Base-by-base conservation (phyloP, 2,329 filamentous ascomycete genomes). In the Penicillium sp. region DNA sequence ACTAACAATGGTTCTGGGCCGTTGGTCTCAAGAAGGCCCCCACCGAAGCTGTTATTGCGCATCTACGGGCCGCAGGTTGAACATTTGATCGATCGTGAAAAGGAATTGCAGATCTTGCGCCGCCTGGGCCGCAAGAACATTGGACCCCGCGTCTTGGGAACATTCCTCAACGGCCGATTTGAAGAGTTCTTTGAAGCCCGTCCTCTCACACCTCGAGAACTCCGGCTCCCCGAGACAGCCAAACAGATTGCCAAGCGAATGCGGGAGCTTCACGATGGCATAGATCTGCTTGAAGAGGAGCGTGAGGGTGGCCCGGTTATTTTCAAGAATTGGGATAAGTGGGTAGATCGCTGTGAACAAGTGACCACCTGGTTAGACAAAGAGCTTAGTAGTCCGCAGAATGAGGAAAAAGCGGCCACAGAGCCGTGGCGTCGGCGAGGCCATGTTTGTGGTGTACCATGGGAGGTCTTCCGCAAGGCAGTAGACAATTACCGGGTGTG, bases 201-300 rank as follows among this genome's bases (percentile, higher is more conserved):
- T 40, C 89, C 95, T 0, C 84, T 99, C 45, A 94, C 89, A 0
- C 84, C 89, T 0, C 82, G 85, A 28, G 91, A 96, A 66, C 79
- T 99, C 49, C 89, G 92, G 40, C 86, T 91, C 35, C 86, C 91
- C 0, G 91, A 92, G 53, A 97, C 92, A 0, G 96, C 91, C 37
- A 90, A 86, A 71, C 91, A 97, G 73, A 99, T 99, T 72, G 94
- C 95, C 13, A 98, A 98, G 82, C 91, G 95, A 54, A 97, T 99
- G 92, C 86, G 93, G 64, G 95, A 99, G 76, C 83, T 99, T 38
- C 95, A 99, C 71, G 91, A 97, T 55, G 95, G 95, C 0, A 89
- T 99, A 63, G 93, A 97, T 30, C 81, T 99, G 22, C 83, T 97
- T 0, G 85, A 89, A 1, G 83, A 88, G 38, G 95, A 99, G 77